Evolutionary conservation across 176 grass and related monocot genomes (phyloP), one percentile per base, ranked within the genome.

Genomic region (Leersia perrieri): DNA sequence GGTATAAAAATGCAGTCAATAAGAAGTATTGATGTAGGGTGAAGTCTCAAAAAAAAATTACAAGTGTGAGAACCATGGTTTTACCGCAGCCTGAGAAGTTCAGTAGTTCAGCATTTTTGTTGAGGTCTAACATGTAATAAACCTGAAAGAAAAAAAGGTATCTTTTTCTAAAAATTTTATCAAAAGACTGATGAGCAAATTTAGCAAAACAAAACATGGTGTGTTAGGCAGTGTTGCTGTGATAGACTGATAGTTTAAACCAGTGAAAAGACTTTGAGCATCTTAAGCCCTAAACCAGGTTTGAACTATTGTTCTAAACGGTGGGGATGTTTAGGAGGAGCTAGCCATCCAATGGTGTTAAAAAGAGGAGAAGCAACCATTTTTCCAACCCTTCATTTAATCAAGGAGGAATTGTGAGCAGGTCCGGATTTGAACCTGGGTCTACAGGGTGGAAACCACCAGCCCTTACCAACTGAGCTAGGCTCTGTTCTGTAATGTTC

Each of bases 1-100:
- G 51, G n/a, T 25, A 49, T 30, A 18, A 62, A 4, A 76, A 16
- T 68, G 47, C 25, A 82, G 76, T 23, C 4, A 63, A 35, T 14
- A 68, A 63, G 23, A 73, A 47, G 14, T 66, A 11, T 62, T 30
- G 20, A 41, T 0, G 12, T 64, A 82, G 25, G 2, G 58, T 63
- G 70, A 70, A 69, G 38, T 33, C 64, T 30, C 36, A 73, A 74
- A 74, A 25, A 84, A 55, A 69, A 49, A 9, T 33, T 42, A 73
- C 39, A 35, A 87, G 28, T 33, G 47, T 30, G 65, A 58, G 69
- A 69, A 68, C 8, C 53, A 85, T 82, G 66, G 63, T 69, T 78
- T 92, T 95, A 99, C 96, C 96, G 29, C 96, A 99, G 73, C 96
- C 96, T 11, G 96, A 95, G 82, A 93, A 99, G 87, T 99, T 93